Percentiles rank a stretch among this genome's conserved stretches.
Conservation (phyloP, 2,329 filamentous ascomycete genomes). For the Xylaria hypoxylon region DNA sequence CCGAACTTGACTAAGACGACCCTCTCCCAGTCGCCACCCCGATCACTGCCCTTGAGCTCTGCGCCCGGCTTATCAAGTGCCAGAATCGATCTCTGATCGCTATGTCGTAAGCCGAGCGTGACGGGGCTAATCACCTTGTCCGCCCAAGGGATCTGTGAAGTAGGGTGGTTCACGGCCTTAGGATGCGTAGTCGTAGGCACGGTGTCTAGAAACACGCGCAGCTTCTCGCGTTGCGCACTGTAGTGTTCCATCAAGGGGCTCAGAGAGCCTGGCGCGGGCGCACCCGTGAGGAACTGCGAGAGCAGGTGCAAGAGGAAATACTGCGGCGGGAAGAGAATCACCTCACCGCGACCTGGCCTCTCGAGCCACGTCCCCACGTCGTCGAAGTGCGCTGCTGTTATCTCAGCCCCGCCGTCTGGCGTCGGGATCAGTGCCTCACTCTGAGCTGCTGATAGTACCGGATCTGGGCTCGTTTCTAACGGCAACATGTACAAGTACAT, state of each 20-base stretch:
- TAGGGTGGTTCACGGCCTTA: constrained; percentile 55
- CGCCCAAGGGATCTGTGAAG: constrained; percentile 64
- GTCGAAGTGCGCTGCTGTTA: constrained; percentile 82
- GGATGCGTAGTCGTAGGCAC: constrained; percentile 58
- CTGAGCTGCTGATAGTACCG: constrained; percentile 53
- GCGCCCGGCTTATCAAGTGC: constrained; percentile 68
- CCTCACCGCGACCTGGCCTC: constrained; percentile 70
- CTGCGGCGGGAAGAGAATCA: constrained; percentile 93
- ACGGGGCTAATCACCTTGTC: constrained; percentile 72
- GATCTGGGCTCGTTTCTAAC: constrained; percentile 50
- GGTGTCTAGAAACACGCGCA: constrained; percentile 65
- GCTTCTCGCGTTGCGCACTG: constrained; percentile 61
- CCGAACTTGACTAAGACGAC: constrained; percentile 68
- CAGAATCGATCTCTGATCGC: constrained; percentile 63
- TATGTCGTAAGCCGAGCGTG: constrained; percentile 57
- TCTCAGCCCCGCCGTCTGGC: constrained; percentile 74
- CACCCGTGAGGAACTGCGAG: constrained; percentile 61
- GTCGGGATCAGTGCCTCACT: constrained; percentile 71
- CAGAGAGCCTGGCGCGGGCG: constrained; percentile 44
- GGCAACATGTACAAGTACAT: constrained; percentile 97
- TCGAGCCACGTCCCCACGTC: constrained; percentile 76
- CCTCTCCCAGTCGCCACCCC: constrained; percentile 68
- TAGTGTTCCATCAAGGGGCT: constrained; percentile 52
- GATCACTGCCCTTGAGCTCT: constrained; percentile 61
- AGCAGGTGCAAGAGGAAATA: constrained; percentile 77